Evolutionary conservation across 2,329 filamentous ascomycete species (phyloP), one percentile per base, ranked within the genome.

Genomic region (Stagonosporopsis rhizophila): DNA sequence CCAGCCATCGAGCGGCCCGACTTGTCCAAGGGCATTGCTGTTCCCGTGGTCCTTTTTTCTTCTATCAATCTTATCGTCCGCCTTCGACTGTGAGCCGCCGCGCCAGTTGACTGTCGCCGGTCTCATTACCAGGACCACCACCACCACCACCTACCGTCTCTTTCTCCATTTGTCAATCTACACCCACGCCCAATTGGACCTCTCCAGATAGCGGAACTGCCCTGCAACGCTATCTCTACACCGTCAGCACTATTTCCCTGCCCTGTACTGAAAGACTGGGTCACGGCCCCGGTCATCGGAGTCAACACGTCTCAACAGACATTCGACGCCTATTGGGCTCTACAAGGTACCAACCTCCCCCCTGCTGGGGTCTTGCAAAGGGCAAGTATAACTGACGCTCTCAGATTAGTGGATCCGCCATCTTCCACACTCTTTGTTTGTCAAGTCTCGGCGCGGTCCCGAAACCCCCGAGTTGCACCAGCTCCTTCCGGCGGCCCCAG

Each of bases 191-290:
- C 61, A 59, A 61, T 66, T 65, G 56, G 19, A 48, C 17, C 40
- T 54, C 46, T 25, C 44, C 19, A 40, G 17, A 40, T 42, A 44
- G 70, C 68, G 37, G 52, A 57, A 62, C 50, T 63, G 66, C 61
- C 65, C 56, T 58, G 15, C 28, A 50, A 25, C 44, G 44, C 23
- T 66, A 22, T 34, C 19, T 42, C 32, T 27, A n/a, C 47, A 45
- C 11, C 35, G 46, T 30, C 37, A 38, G 23, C 17, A 23, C 42
- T 9, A 19, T 23, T 35, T 14, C 2, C 47, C 25, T 37, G 22
- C 25, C 22, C 17, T 22, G 37, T 22, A n/a, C 28, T 35, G 30
- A 34, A 51, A 28, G 20, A 27, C 23, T 52, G 53, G 47, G 28
- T 45, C 45, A 44, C 38, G 27, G 25, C 23, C 23, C 42, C 53